These are phyloP conservation scores for Cryptosporidium viatorum DNA, from an alignment of 169 alveolate genomes.

Conservation along the genomic window DNA sequence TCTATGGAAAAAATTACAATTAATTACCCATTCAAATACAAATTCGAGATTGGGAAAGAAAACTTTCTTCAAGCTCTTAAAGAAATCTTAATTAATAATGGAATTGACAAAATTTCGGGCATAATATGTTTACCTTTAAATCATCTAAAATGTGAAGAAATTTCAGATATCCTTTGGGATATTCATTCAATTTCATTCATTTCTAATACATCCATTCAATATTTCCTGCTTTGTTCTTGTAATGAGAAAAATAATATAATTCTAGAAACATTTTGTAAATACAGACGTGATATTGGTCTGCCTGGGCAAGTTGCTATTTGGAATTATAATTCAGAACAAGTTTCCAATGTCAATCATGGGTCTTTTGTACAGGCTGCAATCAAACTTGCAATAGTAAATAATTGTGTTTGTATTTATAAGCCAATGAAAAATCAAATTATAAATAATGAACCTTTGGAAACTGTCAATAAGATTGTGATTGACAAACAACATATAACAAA, in stretches of 20 bases:
- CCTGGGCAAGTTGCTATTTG: slow-evolving; percentile 62
- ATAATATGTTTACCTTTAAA: slow-evolving; percentile 60
- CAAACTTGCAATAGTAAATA: slow-evolving; percentile 25
- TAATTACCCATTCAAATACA: slow-evolving; percentile 9
- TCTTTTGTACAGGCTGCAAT: slow-evolving; percentile 66
- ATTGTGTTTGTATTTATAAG: slow-evolving; percentile 21
- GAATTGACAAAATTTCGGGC: slow-evolving; percentile 26
- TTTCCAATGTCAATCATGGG: slow-evolving; percentile 31
- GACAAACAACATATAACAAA: slow-evolving; percentile 2
- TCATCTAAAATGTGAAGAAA: slow-evolving; percentile 14
- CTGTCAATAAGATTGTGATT: neutral
- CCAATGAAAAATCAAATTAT: neutral
- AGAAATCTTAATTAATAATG: neutral
- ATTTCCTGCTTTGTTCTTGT: slow-evolving; percentile 40
- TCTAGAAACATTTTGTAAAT: slow-evolving; percentile 56
- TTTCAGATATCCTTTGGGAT: slow-evolving; percentile 49
- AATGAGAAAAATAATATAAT: slow-evolving; percentile 21
- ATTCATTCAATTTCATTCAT: slow-evolving; percentile 34
- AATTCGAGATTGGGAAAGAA: slow-evolving; percentile 8
- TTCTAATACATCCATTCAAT: slow-evolving; percentile 26
- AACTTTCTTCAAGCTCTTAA: neutral
- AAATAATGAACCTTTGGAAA: neutral
- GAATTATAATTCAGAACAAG: slow-evolving; percentile 35
- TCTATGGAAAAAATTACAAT: neutral
- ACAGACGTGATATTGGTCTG: slow-evolving; percentile 61